phyloP scores from a whole-genome alignment of 257 asterid genomes.

The Hygrophila difformis region DNA sequence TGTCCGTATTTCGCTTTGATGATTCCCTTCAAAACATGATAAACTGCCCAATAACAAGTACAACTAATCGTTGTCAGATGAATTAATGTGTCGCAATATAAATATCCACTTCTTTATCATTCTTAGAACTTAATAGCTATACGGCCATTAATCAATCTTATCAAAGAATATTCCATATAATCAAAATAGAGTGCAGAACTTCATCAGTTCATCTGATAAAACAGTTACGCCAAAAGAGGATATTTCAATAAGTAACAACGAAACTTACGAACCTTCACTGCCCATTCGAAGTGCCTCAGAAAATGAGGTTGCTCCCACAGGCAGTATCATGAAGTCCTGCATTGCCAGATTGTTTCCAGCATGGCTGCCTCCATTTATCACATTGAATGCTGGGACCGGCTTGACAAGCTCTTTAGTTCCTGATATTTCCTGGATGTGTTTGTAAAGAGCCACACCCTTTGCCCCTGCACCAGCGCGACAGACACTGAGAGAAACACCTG shows the following conservation, averaged over 20 bases:
- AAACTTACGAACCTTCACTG: slow-evolving; percentile 68
- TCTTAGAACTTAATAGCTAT: too few species aligned
- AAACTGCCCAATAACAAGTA: slow-evolving; percentile 42
- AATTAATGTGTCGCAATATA: too few species aligned
- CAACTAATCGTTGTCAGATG: slow-evolving; percentile 15
- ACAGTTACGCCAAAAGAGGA: neutral
- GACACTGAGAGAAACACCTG: slow-evolving; percentile 91
- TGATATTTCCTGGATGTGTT: slow-evolving; percentile 85
- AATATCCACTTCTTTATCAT: too few species aligned
- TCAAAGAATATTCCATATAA: too few species aligned
- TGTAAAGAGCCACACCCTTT: slow-evolving; percentile 72
- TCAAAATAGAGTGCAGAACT: too few species aligned
- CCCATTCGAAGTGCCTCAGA: slow-evolving; percentile 92
- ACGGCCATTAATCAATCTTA: too few species aligned
- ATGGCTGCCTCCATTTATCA: slow-evolving; percentile 96
- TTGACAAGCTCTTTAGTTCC: slow-evolving; percentile 82
- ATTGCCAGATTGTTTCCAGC: slow-evolving; percentile 97
- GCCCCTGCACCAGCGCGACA: slow-evolving; percentile 99
- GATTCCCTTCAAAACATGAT: slow-evolving; percentile 86
- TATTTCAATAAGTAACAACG: neutral
- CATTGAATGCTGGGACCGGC: slow-evolving; percentile 99
- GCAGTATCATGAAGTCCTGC: slow-evolving; percentile 97
- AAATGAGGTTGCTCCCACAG: slow-evolving; percentile 87
- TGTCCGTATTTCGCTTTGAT: slow-evolving; percentile 96
- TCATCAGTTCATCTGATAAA: too few species aligned